Evolutionary conservation across 73 alveolate genomes (phyloP), one percentile per base, ranked within the genome.

Genomic region (Paramecium caudatum): DNA sequence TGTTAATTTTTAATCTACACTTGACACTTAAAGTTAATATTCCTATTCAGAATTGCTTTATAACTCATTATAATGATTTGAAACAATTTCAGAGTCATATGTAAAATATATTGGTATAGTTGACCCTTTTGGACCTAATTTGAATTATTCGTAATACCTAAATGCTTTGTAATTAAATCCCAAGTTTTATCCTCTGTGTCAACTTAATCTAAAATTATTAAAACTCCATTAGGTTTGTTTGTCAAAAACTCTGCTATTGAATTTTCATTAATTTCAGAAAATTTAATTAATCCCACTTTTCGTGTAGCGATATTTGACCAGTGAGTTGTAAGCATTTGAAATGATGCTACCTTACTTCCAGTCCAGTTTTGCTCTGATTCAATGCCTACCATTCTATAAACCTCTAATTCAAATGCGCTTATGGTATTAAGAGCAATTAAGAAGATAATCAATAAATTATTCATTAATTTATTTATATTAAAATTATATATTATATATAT

Each of bases 291-390:
- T 30, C 50, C 47, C 49, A 65, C 49, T 65, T 65, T 65, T 65
- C 83, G 27, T 65, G 50, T 17, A 32, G 83, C 27, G 16, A 30
- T 21, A 13, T 65, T 43, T 33, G 83, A 33, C 83, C 83, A 65
- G 25, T 65, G 83, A 30, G 83, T 65, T 36, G 83, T 65, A 43
- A 65, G 83, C 34, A 65, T 32, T 65, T 65, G 34, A 27, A 65
- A 65, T 25, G 47, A 65, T 32, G 83, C 83, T 65, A 65, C 39
- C 49, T 65, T 65, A 65, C 50, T 65, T 33, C 83, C 83, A 32
- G 33, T 33, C 49, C 50, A 65, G 34, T 25, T 16, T 65, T 30
- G 49, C 27, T 36, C 83, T 33, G 16, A 30, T 65, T 65, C 83
- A 33, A 65, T 33, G 37, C 49, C 47, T 30, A 65, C 47, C 49